A percentile compares a stretch with the other conserved stretches of the same genome.
Evolutionary conservation across 495 filamentous ascomycete species (phyloP).

Genomic region (Extremus antarcticus): DNA sequence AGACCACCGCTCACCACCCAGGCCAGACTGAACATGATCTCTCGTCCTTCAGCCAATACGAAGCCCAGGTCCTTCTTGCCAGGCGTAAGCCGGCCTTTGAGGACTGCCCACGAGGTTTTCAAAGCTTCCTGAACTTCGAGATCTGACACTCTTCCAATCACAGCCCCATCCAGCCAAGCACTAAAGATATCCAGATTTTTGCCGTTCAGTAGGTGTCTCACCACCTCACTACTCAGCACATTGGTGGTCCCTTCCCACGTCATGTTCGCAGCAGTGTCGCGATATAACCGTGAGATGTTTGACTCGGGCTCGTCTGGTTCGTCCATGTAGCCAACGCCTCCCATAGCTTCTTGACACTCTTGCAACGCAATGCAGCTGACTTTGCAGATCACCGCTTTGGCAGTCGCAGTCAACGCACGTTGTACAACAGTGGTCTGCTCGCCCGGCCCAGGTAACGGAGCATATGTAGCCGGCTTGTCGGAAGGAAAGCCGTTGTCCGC

Average conservation of each 20-base stretch:
- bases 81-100: neutral
- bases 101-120: neutral
- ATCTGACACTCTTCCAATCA: neutral
- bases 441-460: constrained; percentile 7
- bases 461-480: constrained; percentile 1
- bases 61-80: neutral
- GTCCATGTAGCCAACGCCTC: constrained; percentile 61
- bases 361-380: constrained; percentile 44
- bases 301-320: constrained; percentile 51
- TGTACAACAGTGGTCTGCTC: constrained; percentile 40
- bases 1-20: constrained; percentile 11
- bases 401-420: constrained; percentile 47
- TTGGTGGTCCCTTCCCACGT: constrained; percentile 75
- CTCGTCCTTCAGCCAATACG: constrained; percentile 7
- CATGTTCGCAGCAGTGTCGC: constrained; percentile 52
- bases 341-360: constrained; percentile 58
- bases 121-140: neutral
- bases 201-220: constrained; percentile 27
- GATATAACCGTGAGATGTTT: constrained; percentile 53
- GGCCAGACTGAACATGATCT: constrained; percentile 17
- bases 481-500: constrained; percentile 31
- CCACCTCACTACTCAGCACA: constrained; percentile 51
- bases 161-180: constrained; percentile 3
- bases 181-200: constrained; percentile 7
- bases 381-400: constrained; percentile 54